Conservation (phyloP, 2,329 filamentous ascomycete genomes). For the Beauveria sp. region DNA sequence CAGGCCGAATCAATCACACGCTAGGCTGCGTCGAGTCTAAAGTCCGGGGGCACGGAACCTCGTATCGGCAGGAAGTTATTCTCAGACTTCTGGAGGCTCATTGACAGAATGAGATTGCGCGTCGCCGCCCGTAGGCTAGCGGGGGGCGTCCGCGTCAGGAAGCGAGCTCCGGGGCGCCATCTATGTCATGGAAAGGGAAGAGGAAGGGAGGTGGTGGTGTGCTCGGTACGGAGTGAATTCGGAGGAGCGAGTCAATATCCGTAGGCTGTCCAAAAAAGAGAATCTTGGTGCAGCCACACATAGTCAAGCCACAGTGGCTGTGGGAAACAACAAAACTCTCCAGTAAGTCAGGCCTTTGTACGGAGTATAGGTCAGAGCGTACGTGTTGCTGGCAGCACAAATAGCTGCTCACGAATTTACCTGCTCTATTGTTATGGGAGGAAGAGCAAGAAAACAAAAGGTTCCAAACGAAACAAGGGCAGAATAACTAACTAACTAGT, state of each 20-base stretch:
- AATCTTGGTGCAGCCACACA: not conserved
- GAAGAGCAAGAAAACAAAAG: too few species aligned
- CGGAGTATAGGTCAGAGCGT: too few species aligned
- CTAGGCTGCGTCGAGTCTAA: not conserved
- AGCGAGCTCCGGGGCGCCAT: not conserved
- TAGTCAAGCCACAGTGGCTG: not conserved
- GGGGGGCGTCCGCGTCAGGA: not conserved
- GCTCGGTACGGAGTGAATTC: not conserved
- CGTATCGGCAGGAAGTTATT: not conserved
- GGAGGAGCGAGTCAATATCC: too few species aligned
- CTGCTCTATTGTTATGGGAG: too few species aligned
- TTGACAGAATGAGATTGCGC: not conserved
- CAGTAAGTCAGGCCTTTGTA: too few species aligned
- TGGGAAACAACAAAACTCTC: not conserved
- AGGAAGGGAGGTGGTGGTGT: not conserved
- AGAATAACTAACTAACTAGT: too few species aligned
- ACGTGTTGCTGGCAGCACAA: too few species aligned
- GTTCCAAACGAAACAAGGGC: too few species aligned
- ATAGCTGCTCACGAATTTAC: too few species aligned
- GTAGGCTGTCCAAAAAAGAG: too few species aligned
- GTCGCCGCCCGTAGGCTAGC: not conserved
- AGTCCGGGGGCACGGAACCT: not conserved
- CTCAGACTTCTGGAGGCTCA: not conserved
- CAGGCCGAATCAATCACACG: not conserved
- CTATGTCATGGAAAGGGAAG: not conserved